Evolutionary conservation across 768 basidiomycete genomes (phyloP).

Genomic region (Hypholoma sublateritium): DNA sequence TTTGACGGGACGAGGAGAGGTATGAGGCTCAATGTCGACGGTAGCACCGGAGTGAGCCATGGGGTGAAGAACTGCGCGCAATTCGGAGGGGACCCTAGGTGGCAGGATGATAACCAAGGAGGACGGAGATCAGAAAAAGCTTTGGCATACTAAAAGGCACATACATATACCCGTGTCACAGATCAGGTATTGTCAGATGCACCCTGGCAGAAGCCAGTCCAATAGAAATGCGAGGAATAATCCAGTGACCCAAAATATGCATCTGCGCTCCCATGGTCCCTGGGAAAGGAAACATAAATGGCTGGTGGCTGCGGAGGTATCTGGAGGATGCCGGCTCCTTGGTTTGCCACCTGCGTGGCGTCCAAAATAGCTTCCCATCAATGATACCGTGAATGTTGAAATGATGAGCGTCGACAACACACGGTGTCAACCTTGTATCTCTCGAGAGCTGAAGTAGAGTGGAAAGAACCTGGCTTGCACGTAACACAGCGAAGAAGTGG

Average conservation of each 20-base stretch:
- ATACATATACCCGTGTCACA: conserved; percentile 25
- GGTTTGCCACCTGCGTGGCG: conserved; percentile 16
- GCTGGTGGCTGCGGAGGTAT: conserved; percentile 19
- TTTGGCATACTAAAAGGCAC: conserved; percentile 24
- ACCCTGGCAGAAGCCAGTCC: conserved; percentile 19
- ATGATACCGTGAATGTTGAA: conserved; percentile 7
- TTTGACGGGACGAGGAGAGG: conserved; percentile 40
- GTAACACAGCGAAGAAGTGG: too few species aligned
- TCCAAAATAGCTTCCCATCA: conserved; percentile 7
- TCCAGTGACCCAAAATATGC: conserved; percentile 15
- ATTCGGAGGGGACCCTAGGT: conserved; percentile 31
- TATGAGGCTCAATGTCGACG: conserved; percentile 20
- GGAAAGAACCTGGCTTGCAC: too few species aligned
- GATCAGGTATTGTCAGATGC: conserved; percentile 22
- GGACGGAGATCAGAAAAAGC: conserved; percentile 27
- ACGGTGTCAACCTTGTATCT: not conserved
- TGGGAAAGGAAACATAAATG: conserved; percentile 16
- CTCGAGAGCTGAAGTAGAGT: too few species aligned
- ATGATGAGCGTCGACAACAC: conserved; percentile 2
- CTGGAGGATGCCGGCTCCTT: not conserved
- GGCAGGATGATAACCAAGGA: conserved; percentile 28
- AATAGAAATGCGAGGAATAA: conserved; percentile 21
- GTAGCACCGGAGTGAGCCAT: conserved; percentile 22
- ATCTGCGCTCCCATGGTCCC: conserved; percentile 18
- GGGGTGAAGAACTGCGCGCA: conserved; percentile 23